Percentiles rank a stretch among this genome's conserved stretches.
These are phyloP conservation scores for Stevia rebaudiana DNA, from an alignment of 140 eudicot species.

Conservation along the genomic window DNA sequence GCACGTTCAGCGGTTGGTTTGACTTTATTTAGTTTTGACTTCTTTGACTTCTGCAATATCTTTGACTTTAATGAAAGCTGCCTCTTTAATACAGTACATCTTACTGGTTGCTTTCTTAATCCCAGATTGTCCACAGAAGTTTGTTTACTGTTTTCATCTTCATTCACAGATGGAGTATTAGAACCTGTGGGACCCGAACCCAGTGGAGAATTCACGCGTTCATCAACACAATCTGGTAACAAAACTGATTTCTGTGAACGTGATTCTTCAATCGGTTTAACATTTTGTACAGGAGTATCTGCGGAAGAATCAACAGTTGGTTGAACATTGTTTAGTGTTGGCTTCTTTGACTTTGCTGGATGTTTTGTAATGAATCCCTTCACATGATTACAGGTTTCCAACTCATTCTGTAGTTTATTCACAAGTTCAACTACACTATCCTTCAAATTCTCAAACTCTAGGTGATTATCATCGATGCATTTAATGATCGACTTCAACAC, in stretches of 20 bases:
- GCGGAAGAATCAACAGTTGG: slow-evolving; percentile 7
- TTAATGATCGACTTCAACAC: slow-evolving; percentile 39
- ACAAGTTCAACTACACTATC: slow-evolving; percentile 33
- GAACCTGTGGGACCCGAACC: background rate
- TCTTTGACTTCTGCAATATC: slow-evolving; percentile 23
- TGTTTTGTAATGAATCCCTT: background rate
- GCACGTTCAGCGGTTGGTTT: slow-evolving; percentile 1
- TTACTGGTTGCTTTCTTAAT: slow-evolving; percentile 13
- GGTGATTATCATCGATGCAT: slow-evolving; percentile 39
- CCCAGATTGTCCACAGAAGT: background rate
- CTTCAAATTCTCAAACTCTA: slow-evolving; percentile 43
- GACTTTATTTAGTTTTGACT: slow-evolving; percentile 19
- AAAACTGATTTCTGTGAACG: slow-evolving; percentile 20
- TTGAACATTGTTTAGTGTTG: slow-evolving; percentile 14
- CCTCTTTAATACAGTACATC: slow-evolving; percentile 10
- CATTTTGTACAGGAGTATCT: slow-evolving; percentile 1
- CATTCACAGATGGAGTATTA: background rate
- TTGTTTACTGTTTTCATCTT: slow-evolving; percentile 29
- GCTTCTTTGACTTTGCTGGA: slow-evolving; percentile 3
- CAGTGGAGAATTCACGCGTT: slow-evolving; percentile 13
- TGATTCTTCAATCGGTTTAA: slow-evolving; percentile 16
- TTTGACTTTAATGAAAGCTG: slow-evolving; percentile 24
- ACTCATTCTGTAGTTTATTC: slow-evolving; percentile 38
- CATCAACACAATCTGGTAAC: slow-evolving; percentile 13
- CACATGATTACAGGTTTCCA: slow-evolving; percentile 25